phyloP scores from a whole-genome alignment of 2,329 filamentous ascomycete species.

The Fusarium sp. region DNA sequence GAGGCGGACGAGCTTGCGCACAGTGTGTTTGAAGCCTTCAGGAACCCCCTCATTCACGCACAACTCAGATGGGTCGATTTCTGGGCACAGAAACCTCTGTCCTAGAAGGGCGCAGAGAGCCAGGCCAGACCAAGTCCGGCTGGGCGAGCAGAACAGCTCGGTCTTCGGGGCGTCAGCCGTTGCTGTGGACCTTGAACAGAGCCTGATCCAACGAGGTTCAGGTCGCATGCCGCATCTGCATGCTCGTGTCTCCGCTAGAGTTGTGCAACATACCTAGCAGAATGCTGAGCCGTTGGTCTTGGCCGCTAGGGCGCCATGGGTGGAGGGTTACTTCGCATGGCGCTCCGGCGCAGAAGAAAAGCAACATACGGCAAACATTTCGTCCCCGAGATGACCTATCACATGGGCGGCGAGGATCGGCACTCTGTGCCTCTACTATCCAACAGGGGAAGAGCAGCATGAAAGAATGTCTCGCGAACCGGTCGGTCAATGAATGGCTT shows the following conservation, averaged over 20 bases:
- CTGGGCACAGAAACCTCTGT: conserved; percentile 53
- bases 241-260: conserved; percentile 9
- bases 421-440: background rate
- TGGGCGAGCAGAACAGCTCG: background rate
- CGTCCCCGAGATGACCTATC: conserved; percentile 12
- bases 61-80: conserved; percentile 52
- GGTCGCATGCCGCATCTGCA: conserved; percentile 21
- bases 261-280: conserved; percentile 15
- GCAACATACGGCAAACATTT: conserved; percentile 15
- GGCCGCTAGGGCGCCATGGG: conserved; percentile 12
- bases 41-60: conserved; percentile 49
- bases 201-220: conserved; percentile 21
- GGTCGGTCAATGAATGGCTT: background rate
- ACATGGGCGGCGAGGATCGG: conserved; percentile 4
- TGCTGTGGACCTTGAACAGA: background rate
- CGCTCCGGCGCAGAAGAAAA: conserved; percentile 13
- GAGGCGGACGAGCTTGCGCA: conserved; percentile 49
- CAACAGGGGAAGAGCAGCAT: conserved; percentile 11
- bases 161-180: conserved; percentile 8
- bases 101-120: conserved; percentile 15
- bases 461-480: background rate
- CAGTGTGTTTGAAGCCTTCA: conserved; percentile 47
- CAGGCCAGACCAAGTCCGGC: background rate
- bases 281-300: conserved; percentile 1
- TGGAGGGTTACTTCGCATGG: conserved; percentile 28